Percentiles rank a stretch among this genome's conserved stretches.
phyloP scores from a whole-genome alignment of 371 early-diverging fungal species.

The Mortierella sp. region DNA sequence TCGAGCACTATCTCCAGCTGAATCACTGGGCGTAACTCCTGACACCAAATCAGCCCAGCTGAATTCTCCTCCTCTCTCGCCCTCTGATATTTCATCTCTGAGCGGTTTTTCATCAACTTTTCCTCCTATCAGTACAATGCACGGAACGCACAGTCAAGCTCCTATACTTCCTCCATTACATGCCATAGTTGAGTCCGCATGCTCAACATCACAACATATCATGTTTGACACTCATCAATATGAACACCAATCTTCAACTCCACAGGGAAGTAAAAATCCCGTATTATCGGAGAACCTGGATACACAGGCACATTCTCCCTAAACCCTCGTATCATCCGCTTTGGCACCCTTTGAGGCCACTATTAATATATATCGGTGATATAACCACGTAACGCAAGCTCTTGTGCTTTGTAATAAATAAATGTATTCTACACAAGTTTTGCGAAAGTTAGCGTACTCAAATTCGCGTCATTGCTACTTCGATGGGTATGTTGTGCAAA shows the following conservation, averaged over 20 bases:
- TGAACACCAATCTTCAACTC: background rate
- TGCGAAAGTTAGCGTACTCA: no score
- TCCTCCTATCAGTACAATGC: slow-evolving; percentile 1
- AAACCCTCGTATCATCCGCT: background rate
- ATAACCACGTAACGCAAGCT: no score
- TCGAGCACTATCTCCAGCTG: slow-evolving; percentile 1
- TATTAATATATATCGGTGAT: no score
- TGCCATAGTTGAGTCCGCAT: slow-evolving; percentile 8
- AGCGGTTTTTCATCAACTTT: background rate
- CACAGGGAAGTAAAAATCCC: background rate
- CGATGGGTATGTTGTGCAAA: no score
- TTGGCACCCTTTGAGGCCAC: no score
- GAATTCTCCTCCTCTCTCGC: slow-evolving; percentile 36
- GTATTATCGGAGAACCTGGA: background rate
- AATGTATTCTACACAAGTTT: background rate
- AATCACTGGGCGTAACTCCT: background rate
- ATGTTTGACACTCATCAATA: slow-evolving; percentile 3
- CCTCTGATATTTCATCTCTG: slow-evolving; percentile 4
- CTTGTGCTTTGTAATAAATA: background rate
- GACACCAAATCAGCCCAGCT: slow-evolving; percentile 4
- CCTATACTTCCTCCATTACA: slow-evolving; percentile 10
- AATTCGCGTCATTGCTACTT: no score
- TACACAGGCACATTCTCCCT: background rate
- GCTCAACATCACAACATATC: background rate
- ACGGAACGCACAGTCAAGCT: background rate